Evolutionary conservation across 2,329 filamentous ascomycete genomes (phyloP).

Genomic region (Aspergillus fischeri): DNA sequence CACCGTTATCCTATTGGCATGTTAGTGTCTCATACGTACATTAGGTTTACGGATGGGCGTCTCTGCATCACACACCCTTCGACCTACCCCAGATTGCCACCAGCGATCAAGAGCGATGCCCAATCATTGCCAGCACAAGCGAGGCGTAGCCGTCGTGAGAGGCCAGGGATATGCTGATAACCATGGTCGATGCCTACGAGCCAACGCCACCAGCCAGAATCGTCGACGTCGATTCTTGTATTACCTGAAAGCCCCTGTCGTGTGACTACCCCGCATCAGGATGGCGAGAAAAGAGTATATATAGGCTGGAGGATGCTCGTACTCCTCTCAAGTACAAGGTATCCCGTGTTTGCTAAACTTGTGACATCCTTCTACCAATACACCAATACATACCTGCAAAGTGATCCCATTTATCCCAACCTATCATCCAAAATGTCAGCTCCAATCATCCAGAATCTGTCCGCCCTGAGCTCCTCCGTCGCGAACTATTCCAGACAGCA

Average conservation of each 20-base stretch:
- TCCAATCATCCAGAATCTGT: conserved; percentile 17
- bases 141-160: neutral
- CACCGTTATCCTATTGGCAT: neutral
- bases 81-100: neutral
- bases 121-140: neutral
- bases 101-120: neutral
- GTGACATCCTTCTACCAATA: neutral
- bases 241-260: conserved; percentile 2
- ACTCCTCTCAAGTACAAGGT: neutral
- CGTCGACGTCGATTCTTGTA: neutral
- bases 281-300: conserved; percentile 10
- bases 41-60: neutral
- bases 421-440: conserved; percentile 15
- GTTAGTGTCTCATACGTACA: neutral
- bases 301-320: conserved; percentile 14
- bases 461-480: conserved; percentile 13
- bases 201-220: neutral
- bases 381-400: neutral
- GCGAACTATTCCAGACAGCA: conserved; percentile 16
- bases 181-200: neutral
- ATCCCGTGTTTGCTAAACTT: neutral
- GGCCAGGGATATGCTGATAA: neutral
- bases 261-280: conserved; percentile 21
- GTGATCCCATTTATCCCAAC: neutral
- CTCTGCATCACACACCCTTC: neutral